A percentile compares a stretch with the other conserved stretches of the same genome.
These are phyloP conservation scores for Mycena indigotica DNA, from an alignment of 768 basidiomycete genomes.

Conservation along the genomic window DNA sequence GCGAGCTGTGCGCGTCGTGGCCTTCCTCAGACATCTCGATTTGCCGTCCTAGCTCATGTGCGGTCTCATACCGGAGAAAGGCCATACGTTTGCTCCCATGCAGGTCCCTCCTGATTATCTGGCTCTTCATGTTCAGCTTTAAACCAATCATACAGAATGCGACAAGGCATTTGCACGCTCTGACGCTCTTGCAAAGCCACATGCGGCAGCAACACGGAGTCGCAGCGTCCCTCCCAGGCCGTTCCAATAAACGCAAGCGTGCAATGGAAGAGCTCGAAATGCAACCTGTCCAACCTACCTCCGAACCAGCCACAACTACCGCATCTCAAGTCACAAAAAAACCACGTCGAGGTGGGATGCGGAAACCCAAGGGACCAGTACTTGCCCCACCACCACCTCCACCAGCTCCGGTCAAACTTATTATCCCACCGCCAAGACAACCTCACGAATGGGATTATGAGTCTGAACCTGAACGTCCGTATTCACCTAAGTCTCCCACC, in stretches of 20 bases:
- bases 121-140: slow-evolving; percentile 10
- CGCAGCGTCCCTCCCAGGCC: slow-evolving; percentile 69
- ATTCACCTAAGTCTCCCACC: not conserved
- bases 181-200: slow-evolving; percentile 92
- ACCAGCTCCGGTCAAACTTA: not conserved
- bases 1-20: slow-evolving; percentile 76
- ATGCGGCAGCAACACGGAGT: slow-evolving; percentile 87
- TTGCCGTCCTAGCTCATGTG: slow-evolving; percentile 87
- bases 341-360: not conserved
- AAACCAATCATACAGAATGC: slow-evolving; percentile 64
- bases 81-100: slow-evolving; percentile 79
- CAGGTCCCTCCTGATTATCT: slow-evolving; percentile 60
- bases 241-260: slow-evolving; percentile 71
- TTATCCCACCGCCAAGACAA: not conserved
- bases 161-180: slow-evolving; percentile 95
- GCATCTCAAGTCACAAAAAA: not conserved
- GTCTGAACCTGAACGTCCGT: too few species aligned
- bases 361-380: too few species aligned
- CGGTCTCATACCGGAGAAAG: slow-evolving; percentile 95
- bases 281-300: too few species aligned
- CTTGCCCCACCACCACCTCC: not conserved
- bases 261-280: slow-evolving; percentile 41
- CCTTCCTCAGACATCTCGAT: slow-evolving; percentile 83
- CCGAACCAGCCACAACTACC: not conserved
- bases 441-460: too few species aligned